Percentiles rank a stretch among this genome's conserved stretches.
Evolutionary conservation across 2,329 filamentous ascomycete genomes (phyloP).

Genomic region (Fusarium mexicanum): DNA sequence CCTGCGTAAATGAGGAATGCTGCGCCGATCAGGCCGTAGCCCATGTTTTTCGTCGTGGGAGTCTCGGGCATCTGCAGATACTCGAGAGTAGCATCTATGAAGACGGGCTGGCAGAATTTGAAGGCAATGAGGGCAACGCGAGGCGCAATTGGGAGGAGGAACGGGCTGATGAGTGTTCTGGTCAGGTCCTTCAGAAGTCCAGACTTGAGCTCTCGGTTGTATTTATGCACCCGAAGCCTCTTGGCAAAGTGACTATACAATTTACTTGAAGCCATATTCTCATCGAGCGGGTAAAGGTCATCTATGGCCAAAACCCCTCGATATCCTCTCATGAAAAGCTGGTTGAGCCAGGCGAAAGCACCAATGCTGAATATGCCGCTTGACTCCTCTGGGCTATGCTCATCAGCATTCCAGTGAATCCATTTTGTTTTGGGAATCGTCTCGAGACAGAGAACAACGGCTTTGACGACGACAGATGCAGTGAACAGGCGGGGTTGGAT

Average conservation of each 20-base stretch:
- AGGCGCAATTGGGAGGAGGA: slow-evolving; percentile 50
- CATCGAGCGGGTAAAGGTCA: slow-evolving; percentile 51
- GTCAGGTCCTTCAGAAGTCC: slow-evolving; percentile 46
- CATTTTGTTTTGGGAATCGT: slow-evolving; percentile 51
- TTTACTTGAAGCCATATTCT: slow-evolving; percentile 35
- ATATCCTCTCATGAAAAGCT: slow-evolving; percentile 51
- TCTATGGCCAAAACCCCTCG: slow-evolving; percentile 44
- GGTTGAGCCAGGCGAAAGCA: slow-evolving; percentile 50
- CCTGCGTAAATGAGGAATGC: slow-evolving; percentile 52
- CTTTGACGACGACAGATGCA: slow-evolving; percentile 49
- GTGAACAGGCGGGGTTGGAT: slow-evolving; percentile 48
- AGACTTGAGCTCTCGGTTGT: slow-evolving; percentile 35
- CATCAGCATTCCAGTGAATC: slow-evolving; percentile 48
- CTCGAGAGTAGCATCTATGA: slow-evolving; percentile 51
- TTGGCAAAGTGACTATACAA: slow-evolving; percentile 31
- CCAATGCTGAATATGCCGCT: slow-evolving; percentile 47
- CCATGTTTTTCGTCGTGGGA: slow-evolving; percentile 33
- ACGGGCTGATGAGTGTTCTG: slow-evolving; percentile 44
- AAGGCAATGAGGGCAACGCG: slow-evolving; percentile 52
- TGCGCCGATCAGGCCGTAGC: slow-evolving; percentile 57
- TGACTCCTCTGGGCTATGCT: slow-evolving; percentile 53
- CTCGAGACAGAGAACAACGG: slow-evolving; percentile 50
- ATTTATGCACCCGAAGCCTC: slow-evolving; percentile 39
- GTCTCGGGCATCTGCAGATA: slow-evolving; percentile 45
- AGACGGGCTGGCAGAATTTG: slow-evolving; percentile 55